Evolutionary conservation across 2,329 filamentous ascomycete species (phyloP).

Genomic region (Pseudophaeomoniella oleicola): DNA sequence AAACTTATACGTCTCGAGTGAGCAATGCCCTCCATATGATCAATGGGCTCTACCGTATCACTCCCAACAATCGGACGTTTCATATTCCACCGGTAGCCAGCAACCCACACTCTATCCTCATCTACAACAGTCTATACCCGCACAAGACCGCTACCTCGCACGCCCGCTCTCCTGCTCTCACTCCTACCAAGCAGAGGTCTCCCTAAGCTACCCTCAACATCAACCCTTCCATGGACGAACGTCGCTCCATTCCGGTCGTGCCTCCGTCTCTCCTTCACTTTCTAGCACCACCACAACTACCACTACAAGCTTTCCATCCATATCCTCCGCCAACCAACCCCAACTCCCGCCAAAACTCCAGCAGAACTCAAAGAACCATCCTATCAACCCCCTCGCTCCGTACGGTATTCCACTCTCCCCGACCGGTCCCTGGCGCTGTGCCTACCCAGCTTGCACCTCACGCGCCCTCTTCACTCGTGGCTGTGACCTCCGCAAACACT

Average conservation of each 20-base stretch:
- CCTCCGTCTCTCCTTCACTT: background rate
- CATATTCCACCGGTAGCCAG: too few species aligned
- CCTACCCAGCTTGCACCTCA: slow-evolving; percentile 44
- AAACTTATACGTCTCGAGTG: background rate
- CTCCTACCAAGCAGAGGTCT: too few species aligned
- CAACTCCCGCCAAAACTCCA: background rate
- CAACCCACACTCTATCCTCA: too few species aligned
- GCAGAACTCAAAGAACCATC: background rate
- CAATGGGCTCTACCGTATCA: too few species aligned
- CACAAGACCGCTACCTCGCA: too few species aligned
- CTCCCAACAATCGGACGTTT: too few species aligned
- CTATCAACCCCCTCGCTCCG: slow-evolving; percentile 10
- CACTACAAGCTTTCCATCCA: background rate
- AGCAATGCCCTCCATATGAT: background rate
- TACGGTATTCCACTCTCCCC: slow-evolving; percentile 11
- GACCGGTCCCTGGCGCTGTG: slow-evolving; percentile 39
- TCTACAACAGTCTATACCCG: too few species aligned
- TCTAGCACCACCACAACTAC: background rate
- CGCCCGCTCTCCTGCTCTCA: too few species aligned
- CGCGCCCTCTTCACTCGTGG: slow-evolving; percentile 42
- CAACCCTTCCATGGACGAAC: too few species aligned
- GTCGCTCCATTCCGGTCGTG: too few species aligned
- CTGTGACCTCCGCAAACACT: slow-evolving; percentile 49
- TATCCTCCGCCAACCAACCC: background rate
- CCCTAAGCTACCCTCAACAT: too few species aligned